Percentiles rank a stretch among this genome's conserved stretches.
These are phyloP conservation scores for Boletus edulis DNA, from an alignment of 768 basidiomycete genomes.

Conservation along the genomic window DNA sequence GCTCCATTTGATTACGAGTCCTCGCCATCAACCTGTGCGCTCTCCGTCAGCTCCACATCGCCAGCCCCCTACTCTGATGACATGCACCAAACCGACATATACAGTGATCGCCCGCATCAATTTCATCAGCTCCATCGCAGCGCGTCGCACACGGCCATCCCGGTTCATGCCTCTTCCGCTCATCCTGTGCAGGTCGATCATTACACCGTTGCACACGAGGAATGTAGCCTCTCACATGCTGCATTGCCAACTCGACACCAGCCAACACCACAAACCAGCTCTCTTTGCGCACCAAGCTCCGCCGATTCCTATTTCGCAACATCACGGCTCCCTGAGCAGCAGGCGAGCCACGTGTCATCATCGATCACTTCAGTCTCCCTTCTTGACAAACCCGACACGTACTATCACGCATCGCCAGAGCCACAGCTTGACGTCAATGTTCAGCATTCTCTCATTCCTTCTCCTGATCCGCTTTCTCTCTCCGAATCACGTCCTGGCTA, in stretches of 20 bases:
- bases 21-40: conserved; percentile 16
- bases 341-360: conserved; percentile 24
- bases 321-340: conserved; percentile 23
- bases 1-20: conserved; percentile 31
- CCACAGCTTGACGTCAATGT: conserved; percentile 31
- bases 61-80: conserved; percentile 28
- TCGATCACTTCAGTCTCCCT: conserved; percentile 28
- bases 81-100: conserved; percentile 22
- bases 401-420: conserved; percentile 26
- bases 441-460: conserved; percentile 20
- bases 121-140: conserved; percentile 33
- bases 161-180: conserved; percentile 24
- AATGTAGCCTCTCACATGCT: conserved; percentile 25
- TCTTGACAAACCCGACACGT: conserved; percentile 25
- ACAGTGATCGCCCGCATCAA: conserved; percentile 27
- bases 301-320: conserved; percentile 25
- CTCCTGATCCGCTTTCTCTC: conserved; percentile 31
- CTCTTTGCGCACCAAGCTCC: conserved; percentile 19
- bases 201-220: conserved; percentile 32
- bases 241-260: conserved; percentile 22
- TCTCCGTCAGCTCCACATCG: conserved; percentile 30
- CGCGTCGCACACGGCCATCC: conserved; percentile 26
- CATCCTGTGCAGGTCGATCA: conserved; percentile 37
- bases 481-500: conserved; percentile 28
- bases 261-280: conserved; percentile 15